Percentiles rank a stretch among this genome's conserved stretches.
phyloP scores from a whole-genome alignment of 352 stramenopile genomes.

The Phytophthora pluvialis region DNA sequence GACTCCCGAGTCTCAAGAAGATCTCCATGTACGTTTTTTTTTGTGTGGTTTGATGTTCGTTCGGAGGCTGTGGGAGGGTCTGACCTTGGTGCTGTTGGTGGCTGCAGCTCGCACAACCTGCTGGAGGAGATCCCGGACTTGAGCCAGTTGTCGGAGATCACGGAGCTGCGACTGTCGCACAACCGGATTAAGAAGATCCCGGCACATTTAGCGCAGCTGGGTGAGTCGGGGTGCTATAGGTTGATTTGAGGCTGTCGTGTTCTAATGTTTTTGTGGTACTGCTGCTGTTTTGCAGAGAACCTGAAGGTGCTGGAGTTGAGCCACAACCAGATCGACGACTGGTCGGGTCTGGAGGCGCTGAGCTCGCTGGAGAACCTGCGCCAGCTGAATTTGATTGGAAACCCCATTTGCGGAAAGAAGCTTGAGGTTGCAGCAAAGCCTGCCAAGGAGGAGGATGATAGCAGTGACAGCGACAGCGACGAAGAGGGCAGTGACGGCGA shows the following conservation, averaged over 20 bases:
- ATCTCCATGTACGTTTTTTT: slow-evolving; percentile 74
- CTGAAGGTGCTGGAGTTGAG: slow-evolving; percentile 84
- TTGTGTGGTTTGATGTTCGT: background rate
- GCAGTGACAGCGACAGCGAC: slow-evolving; percentile 18
- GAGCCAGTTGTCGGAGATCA: slow-evolving; percentile 65
- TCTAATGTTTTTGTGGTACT: slow-evolving; percentile 9
- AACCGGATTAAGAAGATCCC: slow-evolving; percentile 82
- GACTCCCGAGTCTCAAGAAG: slow-evolving; percentile 79
- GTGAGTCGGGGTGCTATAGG: slow-evolving; percentile 42
- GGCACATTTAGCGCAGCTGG: slow-evolving; percentile 60
- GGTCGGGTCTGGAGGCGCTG: slow-evolving; percentile 73
- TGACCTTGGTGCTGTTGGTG: slow-evolving; percentile 1
- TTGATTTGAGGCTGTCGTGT: background rate
- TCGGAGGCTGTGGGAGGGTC: background rate
- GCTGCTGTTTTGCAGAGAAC: slow-evolving; percentile 50
- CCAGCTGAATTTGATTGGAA: slow-evolving; percentile 83
- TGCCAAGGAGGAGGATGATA: slow-evolving; percentile 20
- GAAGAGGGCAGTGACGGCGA: slow-evolving; percentile 31
- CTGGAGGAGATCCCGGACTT: slow-evolving; percentile 78
- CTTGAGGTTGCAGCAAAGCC: slow-evolving; percentile 41
- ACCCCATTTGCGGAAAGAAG: slow-evolving; percentile 72
- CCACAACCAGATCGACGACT: slow-evolving; percentile 86
- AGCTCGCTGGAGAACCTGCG: slow-evolving; percentile 67
- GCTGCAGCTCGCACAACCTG: slow-evolving; percentile 74
- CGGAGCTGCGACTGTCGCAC: slow-evolving; percentile 83